Evolutionary conservation across 352 stramenopile genomes (phyloP).

Genomic region (Pythium myriotylum): DNA sequence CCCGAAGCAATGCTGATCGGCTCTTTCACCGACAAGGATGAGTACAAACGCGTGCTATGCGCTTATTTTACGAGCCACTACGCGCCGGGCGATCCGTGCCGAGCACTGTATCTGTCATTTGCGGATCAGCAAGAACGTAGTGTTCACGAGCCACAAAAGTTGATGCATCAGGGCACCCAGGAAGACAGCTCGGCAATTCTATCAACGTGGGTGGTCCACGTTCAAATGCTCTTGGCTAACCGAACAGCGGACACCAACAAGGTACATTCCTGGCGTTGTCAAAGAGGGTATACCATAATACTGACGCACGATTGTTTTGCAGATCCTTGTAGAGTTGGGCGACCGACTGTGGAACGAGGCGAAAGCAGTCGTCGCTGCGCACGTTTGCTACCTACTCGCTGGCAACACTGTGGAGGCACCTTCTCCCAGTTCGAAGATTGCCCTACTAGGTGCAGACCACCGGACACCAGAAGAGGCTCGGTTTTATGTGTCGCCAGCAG

Average conservation of each 20-base stretch:
- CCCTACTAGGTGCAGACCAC: slow-evolving; percentile 80
- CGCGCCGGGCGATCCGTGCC: slow-evolving; percentile 69
- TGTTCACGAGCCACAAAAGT: slow-evolving; percentile 77
- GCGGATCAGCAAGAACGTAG: slow-evolving; percentile 85
- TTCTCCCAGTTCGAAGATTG: slow-evolving; percentile 74
- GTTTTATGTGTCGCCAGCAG: slow-evolving; percentile 79
- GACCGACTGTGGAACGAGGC: slow-evolving; percentile 80
- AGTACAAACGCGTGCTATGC: slow-evolving; percentile 82
- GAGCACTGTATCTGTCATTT: slow-evolving; percentile 80
- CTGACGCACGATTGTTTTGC: background rate
- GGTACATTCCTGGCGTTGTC: slow-evolving; percentile 18
- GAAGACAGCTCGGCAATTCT: slow-evolving; percentile 61
- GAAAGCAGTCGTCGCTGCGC: slow-evolving; percentile 64
- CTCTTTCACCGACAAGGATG: slow-evolving; percentile 83
- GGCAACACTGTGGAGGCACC: slow-evolving; percentile 75
- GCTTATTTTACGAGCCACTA: slow-evolving; percentile 84
- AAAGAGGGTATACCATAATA: background rate
- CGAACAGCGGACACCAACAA: slow-evolving; percentile 80
- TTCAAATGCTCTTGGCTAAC: slow-evolving; percentile 82
- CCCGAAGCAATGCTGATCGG: slow-evolving; percentile 86
- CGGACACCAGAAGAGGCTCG: slow-evolving; percentile 66
- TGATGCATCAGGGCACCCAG: slow-evolving; percentile 45
- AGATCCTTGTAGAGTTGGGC: slow-evolving; percentile 81
- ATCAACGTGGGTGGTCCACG: slow-evolving; percentile 75
- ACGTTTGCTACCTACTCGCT: slow-evolving; percentile 82